Base-by-base conservation (phyloP, 176 grass and related monocot genomes). In the Pontederia crassipes region DNA sequence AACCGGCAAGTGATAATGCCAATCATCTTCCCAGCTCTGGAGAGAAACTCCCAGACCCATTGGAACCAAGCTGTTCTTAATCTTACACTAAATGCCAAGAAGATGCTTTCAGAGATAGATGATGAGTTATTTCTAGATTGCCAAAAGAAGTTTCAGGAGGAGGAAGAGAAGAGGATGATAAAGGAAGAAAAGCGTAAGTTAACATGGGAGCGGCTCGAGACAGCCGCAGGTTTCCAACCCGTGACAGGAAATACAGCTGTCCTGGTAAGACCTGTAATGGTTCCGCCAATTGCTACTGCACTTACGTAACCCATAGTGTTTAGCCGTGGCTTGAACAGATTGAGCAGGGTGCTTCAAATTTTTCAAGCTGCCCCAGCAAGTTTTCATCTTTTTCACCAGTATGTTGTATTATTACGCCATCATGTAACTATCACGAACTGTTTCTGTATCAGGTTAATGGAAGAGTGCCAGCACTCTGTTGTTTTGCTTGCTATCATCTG, bases 31-130 rank as follows among this genome's bases (percentile, higher is more conserved):
- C 94, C 94, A 74, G 85, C 94, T 32, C 75, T 99, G 24, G 94
- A 99, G 69, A 74, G 85, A 58, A 99, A 99, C 52, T 66, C 82
- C 9, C 79, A 80, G 40, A 83, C 74, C 80, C 94, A 93, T 58
- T 99, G 94, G 94, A 99, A 89, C 69, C 88, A 91, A 45, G 81
- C 85, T 0, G 88, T 99, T 67, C 77, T 99, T 63, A 99, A 92
- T 12, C 71, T 99, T 48, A 93, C 88, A 1, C 76, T 83, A 74
- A 99, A 99, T 50, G 85, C 93, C 2, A 74, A 77, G 58, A 93
- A 99, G 72, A 89, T 89, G 82, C 86, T 99, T 74, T 69, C 62
- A 0, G 94, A 93, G 52, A 93, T 99, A 88, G 94, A 99, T 49
- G 94, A 93, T 71, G 79, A 56, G 57, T 78, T 99, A 16, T 74